Conservation (phyloP, 2,329 filamentous ascomycete species). For the Alternaria dauci region DNA sequence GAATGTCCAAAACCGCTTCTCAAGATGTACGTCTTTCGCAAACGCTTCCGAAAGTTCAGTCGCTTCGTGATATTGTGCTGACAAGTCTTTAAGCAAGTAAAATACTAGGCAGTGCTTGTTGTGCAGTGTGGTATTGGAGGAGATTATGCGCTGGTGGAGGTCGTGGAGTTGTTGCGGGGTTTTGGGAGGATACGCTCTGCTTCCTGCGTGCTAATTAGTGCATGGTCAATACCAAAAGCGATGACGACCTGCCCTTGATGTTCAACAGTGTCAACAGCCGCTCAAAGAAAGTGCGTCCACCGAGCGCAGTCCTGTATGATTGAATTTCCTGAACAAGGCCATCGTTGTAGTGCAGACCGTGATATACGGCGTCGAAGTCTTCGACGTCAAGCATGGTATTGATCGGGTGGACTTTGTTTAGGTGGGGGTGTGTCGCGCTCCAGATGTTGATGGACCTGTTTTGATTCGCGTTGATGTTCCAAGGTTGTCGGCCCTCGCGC, state of each 20-base stretch:
- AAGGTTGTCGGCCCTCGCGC: not conserved
- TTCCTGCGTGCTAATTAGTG: constrained; percentile 50
- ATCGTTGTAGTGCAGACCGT: constrained; percentile 35
- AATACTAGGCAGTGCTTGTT: constrained; percentile 85
- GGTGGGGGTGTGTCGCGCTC: constrained; percentile 14
- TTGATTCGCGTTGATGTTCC: constrained; percentile 12
- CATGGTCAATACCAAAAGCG: not conserved
- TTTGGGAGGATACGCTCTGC: constrained; percentile 77
- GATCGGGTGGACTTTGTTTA: not conserved
- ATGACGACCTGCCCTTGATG: constrained; percentile 67
- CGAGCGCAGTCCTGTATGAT: constrained; percentile 70
- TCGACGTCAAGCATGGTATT: constrained; percentile 68
- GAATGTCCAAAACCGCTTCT: constrained; percentile 78
- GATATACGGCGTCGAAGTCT: constrained; percentile 74
- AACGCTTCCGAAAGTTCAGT: constrained; percentile 66
- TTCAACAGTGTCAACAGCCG: constrained; percentile 75
- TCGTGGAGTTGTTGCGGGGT: constrained; percentile 71
- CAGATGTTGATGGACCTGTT: constrained; percentile 22
- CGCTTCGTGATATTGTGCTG: constrained; percentile 57
- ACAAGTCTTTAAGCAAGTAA: constrained; percentile 81
- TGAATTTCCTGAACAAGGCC: constrained; percentile 66
- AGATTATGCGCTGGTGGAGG: constrained; percentile 74
- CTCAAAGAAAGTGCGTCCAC: constrained; percentile 80
- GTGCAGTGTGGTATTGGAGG: constrained; percentile 70
- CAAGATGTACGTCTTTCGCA: constrained; percentile 69